These are phyloP conservation scores for Termitomyces sp. DNA, from an alignment of 768 basidiomycete genomes.

Conservation along the genomic window DNA sequence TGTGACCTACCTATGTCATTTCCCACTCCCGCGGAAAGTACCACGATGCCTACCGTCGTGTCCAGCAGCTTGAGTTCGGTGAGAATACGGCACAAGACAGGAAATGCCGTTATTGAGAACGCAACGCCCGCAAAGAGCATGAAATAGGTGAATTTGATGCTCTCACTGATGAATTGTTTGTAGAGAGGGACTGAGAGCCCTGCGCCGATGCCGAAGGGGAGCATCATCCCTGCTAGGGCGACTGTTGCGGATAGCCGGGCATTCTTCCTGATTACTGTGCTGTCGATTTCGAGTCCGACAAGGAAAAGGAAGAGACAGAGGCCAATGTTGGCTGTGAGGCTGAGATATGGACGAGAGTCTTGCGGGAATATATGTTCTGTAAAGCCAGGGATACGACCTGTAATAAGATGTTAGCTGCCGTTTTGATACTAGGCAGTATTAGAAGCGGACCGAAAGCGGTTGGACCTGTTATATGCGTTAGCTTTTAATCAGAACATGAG, in stretches of 20 bases:
- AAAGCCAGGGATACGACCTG: conserved; percentile 85
- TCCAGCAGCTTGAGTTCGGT: conserved; percentile 90
- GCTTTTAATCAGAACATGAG: not conserved
- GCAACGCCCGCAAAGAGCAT: conserved; percentile 94
- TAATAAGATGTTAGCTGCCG: not conserved
- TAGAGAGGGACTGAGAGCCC: conserved; percentile 66
- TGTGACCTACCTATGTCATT: conserved; percentile 61
- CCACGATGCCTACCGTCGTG: conserved; percentile 89
- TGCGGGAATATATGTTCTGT: conserved; percentile 80
- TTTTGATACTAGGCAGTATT: not conserved
- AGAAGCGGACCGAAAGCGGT: conserved; percentile 40
- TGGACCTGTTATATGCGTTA: conserved; percentile 33
- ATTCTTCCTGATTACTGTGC: conserved; percentile 73
- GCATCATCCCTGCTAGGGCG: conserved; percentile 75
- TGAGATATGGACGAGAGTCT: conserved; percentile 70
- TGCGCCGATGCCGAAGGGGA: conserved; percentile 88
- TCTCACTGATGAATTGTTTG: conserved; percentile 62
- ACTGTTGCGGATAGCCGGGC: conserved; percentile 64
- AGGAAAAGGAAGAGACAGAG: conserved; percentile 88
- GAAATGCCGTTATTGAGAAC: conserved; percentile 85
- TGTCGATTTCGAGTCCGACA: conserved; percentile 90
- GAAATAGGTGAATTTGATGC: conserved; percentile 80
- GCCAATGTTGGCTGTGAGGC: conserved; percentile 86
- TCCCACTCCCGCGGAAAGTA: conserved; percentile 89
- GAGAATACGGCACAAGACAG: conserved; percentile 82